These are phyloP conservation scores for Trichoderma sp. DNA, from an alignment of 2,329 filamentous ascomycete species.

Conservation along the genomic window DNA sequence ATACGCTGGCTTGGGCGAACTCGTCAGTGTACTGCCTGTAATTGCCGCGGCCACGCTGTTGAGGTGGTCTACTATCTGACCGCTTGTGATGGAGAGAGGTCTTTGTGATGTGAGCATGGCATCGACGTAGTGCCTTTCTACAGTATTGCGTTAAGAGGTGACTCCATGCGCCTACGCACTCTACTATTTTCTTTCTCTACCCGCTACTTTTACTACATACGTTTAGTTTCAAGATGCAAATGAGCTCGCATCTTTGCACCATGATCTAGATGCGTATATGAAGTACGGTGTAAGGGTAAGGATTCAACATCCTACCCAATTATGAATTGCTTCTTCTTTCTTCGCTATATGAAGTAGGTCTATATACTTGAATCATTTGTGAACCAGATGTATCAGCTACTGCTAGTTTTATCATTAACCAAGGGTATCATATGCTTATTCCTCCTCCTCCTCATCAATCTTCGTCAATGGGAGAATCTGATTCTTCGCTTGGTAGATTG, in stretches of 20 bases:
- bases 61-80: slow-evolving; percentile 39
- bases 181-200: not conserved
- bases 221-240: not conserved
- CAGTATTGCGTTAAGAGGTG: not conserved
- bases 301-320: slow-evolving; percentile 3
- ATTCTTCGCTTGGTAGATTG: slow-evolving; percentile 48
- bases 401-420: not conserved
- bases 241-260: not conserved
- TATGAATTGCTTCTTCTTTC: not conserved
- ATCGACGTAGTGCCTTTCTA: not conserved
- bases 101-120: not conserved
- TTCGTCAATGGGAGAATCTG: not conserved
- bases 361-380: not conserved
- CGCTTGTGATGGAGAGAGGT: not conserved
- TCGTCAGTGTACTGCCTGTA: slow-evolving; percentile 74
- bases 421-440: not conserved
- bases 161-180: not conserved
- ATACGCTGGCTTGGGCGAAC: slow-evolving; percentile 69
- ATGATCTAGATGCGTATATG: not conserved
- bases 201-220: not conserved
- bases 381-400: not conserved
- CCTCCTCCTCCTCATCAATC: not conserved
- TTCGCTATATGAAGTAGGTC: not conserved
- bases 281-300: not conserved
- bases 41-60: slow-evolving; percentile 57